phyloP scores from a whole-genome alignment of 2,329 filamentous ascomycete species.

The Xylaria multiplex region DNA sequence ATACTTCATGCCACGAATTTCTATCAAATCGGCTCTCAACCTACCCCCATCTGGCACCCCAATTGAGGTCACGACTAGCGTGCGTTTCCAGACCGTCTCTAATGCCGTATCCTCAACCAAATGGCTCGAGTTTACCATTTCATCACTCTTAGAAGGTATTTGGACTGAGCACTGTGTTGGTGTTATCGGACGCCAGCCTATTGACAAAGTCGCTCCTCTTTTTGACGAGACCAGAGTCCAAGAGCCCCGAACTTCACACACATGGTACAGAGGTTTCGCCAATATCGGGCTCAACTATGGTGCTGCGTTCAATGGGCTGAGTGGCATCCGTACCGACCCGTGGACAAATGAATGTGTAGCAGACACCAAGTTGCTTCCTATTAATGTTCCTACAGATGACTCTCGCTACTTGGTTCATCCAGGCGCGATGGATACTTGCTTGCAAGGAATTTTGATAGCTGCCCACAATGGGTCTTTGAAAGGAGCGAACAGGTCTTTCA shows the following conservation, averaged over 20 bases:
- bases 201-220: constrained; percentile 24
- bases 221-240: constrained; percentile 26
- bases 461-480: constrained; percentile 28
- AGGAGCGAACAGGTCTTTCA: constrained; percentile 27
- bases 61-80: constrained; percentile 34
- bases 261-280: constrained; percentile 34
- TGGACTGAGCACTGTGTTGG: constrained; percentile 36
- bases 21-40: constrained; percentile 31
- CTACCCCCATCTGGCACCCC: constrained; percentile 32
- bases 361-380: constrained; percentile 26
- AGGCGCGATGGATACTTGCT: constrained; percentile 24
- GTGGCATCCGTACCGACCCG: constrained; percentile 21
- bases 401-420: constrained; percentile 36
- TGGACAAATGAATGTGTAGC: constrained; percentile 25
- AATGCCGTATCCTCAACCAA: constrained; percentile 31
- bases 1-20: constrained; percentile 32
- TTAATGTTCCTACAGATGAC: constrained; percentile 20
- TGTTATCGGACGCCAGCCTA: constrained; percentile 26
- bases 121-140: constrained; percentile 33
- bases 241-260: constrained; percentile 30
- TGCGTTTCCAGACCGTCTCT: constrained; percentile 28
- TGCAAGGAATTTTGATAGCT: constrained; percentile 24
- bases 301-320: constrained; percentile 30
- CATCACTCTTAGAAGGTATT: constrained; percentile 25
- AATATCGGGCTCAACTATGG: constrained; percentile 36